A percentile compares a stretch with the other conserved stretches of the same genome.
These are phyloP conservation scores for Diplodia seriata DNA, from an alignment of 2,329 filamentous ascomycete species.

Conservation along the genomic window DNA sequence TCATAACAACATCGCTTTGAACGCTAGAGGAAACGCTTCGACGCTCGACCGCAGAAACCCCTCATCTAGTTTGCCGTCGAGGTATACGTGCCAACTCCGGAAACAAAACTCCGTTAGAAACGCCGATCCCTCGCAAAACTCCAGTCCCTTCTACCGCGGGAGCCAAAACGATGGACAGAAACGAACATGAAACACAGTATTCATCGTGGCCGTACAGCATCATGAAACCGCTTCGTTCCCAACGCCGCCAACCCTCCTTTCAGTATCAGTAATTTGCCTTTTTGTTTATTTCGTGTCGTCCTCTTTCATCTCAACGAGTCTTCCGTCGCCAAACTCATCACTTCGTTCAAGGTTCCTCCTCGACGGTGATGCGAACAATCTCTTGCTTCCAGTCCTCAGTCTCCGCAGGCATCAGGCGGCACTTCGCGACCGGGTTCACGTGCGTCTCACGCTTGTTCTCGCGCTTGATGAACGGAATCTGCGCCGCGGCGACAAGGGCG, in stretches of 20 bases:
- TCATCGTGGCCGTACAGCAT: constrained; percentile 2
- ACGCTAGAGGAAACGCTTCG: constrained; percentile 11
- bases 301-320: neutral
- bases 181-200: neutral
- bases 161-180: neutral
- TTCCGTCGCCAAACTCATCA: neutral
- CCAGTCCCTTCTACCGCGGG: neutral
- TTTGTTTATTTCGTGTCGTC: neutral
- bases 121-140: neutral
- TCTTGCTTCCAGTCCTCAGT: constrained; percentile 33
- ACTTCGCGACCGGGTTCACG: constrained; percentile 44
- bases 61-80: neutral
- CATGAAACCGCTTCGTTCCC: neutral
- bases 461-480: constrained; percentile 63
- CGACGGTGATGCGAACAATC: constrained; percentile 36
- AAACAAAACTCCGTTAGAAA: neutral
- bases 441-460: constrained; percentile 53
- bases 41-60: neutral
- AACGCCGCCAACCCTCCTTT: neutral
- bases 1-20: neutral
- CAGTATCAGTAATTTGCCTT: neutral
- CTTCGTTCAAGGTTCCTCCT: constrained; percentile 25
- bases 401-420: constrained; percentile 40
- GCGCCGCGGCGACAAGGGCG: constrained; percentile 62
- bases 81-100: constrained; percentile 1